Percentiles rank a stretch among this genome's conserved stretches.
phyloP scores from a whole-genome alignment of 768 basidiomycete genomes.

The Trametes elegans region DNA sequence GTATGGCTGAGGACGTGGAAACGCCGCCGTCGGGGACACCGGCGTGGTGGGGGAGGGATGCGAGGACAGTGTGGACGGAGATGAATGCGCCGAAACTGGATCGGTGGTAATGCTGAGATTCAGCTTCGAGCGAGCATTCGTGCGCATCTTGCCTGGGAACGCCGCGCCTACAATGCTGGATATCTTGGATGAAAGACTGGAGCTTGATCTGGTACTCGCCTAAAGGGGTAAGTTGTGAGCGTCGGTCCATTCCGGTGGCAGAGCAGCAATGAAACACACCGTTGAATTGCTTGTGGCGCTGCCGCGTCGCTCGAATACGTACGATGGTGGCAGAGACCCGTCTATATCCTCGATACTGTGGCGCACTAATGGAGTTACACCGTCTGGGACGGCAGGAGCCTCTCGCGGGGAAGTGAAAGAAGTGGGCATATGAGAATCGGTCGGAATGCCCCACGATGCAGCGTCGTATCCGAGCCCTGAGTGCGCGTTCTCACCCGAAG shows the following conservation, averaged over 20 bases:
- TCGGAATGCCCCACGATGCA: neutral
- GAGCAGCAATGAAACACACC: slow-evolving; percentile 7
- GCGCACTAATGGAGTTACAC: neutral
- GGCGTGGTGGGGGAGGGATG: slow-evolving; percentile 7
- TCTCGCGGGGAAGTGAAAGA: slow-evolving; percentile 24
- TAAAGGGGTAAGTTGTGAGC: neutral
- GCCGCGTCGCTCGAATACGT: slow-evolving; percentile 26
- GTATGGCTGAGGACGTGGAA: slow-evolving; percentile 9
- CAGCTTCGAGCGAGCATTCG: slow-evolving; percentile 25
- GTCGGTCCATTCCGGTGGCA: neutral
- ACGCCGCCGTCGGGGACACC: slow-evolving; percentile 7
- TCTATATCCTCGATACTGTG: slow-evolving; percentile 7
- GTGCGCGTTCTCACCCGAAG: neutral
- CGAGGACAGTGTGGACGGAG: slow-evolving; percentile 12
- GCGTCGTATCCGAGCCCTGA: slow-evolving; percentile 7
- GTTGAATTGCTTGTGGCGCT: slow-evolving; percentile 25
- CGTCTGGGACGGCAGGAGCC: slow-evolving; percentile 19
- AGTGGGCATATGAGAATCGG: slow-evolving; percentile 11
- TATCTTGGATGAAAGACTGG: slow-evolving; percentile 23
- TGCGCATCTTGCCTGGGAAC: slow-evolving; percentile 17
- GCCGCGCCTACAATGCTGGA: slow-evolving; percentile 19
- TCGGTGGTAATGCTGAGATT: slow-evolving; percentile 19
- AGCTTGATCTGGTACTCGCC: slow-evolving; percentile 24
- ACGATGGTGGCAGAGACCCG: slow-evolving; percentile 18
- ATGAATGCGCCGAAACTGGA: slow-evolving; percentile 14